A percentile compares a stretch with the other conserved stretches of the same genome.
Conservation (phyloP, 805 yeast genomes). For the Lachancea sp. region DNA sequence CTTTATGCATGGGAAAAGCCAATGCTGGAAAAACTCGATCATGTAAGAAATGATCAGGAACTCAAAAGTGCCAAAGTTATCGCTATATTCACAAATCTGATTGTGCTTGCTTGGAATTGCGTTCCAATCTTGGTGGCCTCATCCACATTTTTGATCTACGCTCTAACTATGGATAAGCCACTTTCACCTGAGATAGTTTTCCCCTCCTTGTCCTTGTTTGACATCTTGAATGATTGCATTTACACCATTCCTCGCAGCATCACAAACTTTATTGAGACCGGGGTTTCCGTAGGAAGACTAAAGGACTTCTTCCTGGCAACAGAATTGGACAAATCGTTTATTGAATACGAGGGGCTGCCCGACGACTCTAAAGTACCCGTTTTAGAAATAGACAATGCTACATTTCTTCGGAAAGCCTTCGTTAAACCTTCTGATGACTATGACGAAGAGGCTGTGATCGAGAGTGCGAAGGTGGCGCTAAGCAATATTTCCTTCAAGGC, state of each 20-base stretch:
- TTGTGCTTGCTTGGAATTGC: constrained; percentile 54
- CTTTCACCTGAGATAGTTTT: constrained; percentile 63
- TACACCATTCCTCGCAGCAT: constrained; percentile 52
- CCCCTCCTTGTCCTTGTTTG: constrained; percentile 59
- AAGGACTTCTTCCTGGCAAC: constrained; percentile 42
- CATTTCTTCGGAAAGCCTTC: constrained; percentile 45
- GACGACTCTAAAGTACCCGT: constrained; percentile 22
- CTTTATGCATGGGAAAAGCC: constrained; percentile 67
- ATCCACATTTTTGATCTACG: constrained; percentile 51
- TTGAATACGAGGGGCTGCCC: constrained; percentile 24
- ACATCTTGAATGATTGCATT: constrained; percentile 52
- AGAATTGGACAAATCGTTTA: constrained; percentile 38
- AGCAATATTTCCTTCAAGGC: constrained; percentile 44
- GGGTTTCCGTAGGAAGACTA: constrained; percentile 52
- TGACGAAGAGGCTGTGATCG: constrained; percentile 40
- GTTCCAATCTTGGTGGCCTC: constrained; percentile 62
- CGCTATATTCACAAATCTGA: constrained; percentile 41
- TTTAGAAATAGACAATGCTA: constrained; percentile 42
- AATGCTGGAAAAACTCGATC: constrained; percentile 45
- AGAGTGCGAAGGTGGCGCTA: constrained; percentile 45
- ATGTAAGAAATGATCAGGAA: constrained; percentile 54
- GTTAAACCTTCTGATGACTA: constrained; percentile 17
- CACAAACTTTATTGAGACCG: constrained; percentile 51
- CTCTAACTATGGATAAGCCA: constrained; percentile 40
- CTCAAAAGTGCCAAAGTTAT: constrained; percentile 44